A percentile compares a stretch with the other conserved stretches of the same genome.
These are phyloP conservation scores for Chlorella sp. DNA, from an alignment of 139 green algal genomes.

Conservation along the genomic window DNA sequence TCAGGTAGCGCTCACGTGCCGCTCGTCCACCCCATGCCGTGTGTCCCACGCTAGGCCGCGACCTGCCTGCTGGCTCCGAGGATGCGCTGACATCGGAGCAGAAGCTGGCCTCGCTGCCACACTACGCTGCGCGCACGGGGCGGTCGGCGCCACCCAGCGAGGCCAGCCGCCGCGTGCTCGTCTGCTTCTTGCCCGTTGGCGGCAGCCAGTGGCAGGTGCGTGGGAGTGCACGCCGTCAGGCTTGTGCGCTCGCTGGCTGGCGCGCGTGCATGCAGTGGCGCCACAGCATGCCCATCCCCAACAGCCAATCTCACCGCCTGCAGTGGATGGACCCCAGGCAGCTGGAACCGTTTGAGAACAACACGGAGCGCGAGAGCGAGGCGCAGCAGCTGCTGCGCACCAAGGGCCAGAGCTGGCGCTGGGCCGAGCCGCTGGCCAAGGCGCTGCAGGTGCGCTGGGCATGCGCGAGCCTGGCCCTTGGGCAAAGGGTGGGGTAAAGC, in stretches of 20 bases:
- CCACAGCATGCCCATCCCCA: slow-evolving; percentile 4
- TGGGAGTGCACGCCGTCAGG: no score
- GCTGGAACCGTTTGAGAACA: slow-evolving; percentile 44
- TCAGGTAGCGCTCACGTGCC: no score
- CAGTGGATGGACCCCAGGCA: slow-evolving; percentile 40
- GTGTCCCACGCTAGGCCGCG: slow-evolving; percentile 34
- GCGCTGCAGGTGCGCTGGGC: no score
- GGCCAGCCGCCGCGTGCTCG: slow-evolving; percentile 21
- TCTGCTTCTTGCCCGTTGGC: slow-evolving; percentile 33
- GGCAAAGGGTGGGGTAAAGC: no score
- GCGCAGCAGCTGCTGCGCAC: slow-evolving; percentile 6
- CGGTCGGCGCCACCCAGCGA: background rate
- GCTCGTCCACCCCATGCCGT: background rate
- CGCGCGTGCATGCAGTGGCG: background rate
- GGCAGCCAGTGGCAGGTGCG: slow-evolving; percentile 4
- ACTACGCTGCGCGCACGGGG: background rate
- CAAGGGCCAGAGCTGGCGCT: no score
- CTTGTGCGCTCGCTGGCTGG: no score
- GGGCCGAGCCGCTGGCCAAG: no score
- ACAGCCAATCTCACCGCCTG: no score
- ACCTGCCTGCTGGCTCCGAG: slow-evolving; percentile 41
- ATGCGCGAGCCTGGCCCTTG: no score
- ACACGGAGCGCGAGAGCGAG: slow-evolving; percentile 34
- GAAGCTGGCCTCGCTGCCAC: slow-evolving; percentile 26
- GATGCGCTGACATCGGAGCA: slow-evolving; percentile 31